Evolutionary conservation across 345 rosid genomes (phyloP).

Genomic region (Ceriops tagal): DNA sequence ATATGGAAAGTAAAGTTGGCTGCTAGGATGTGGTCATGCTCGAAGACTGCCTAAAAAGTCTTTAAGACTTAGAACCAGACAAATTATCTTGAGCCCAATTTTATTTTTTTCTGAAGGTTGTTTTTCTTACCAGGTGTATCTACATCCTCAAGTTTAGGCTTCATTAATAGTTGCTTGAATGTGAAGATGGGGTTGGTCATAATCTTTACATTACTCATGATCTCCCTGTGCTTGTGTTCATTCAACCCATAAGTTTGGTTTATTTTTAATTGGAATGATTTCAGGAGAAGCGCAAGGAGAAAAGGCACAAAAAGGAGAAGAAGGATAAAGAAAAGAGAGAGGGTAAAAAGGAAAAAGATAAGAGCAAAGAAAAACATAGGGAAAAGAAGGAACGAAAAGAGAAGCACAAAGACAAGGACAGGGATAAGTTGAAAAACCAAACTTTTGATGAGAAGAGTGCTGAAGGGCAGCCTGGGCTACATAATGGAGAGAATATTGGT

Average conservation of each 20-base stretch:
- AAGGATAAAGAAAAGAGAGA: constrained; percentile 46
- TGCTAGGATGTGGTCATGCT: too few species aligned
- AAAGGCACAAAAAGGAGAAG: constrained; percentile 50
- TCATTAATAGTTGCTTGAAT: not conserved
- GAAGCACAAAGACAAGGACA: constrained; percentile 41
- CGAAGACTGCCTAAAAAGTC: too few species aligned
- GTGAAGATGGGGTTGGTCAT: not conserved
- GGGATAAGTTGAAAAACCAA: constrained; percentile 34
- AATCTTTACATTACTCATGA: too few species aligned
- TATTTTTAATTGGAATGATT: constrained; percentile 7
- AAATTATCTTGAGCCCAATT: not conserved
- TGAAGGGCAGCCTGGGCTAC: constrained; percentile 24
- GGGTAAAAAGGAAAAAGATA: constrained; percentile 52
- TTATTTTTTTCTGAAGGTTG: too few species aligned
- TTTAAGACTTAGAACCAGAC: not conserved
- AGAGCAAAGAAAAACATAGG: constrained; percentile 44
- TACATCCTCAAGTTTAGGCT: not conserved
- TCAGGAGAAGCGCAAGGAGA: constrained; percentile 58
- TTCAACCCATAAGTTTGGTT: constrained; percentile 6
- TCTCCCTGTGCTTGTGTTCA: not conserved
- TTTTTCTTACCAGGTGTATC: not conserved
- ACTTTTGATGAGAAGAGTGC: constrained; percentile 29
- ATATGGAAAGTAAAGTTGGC: too few species aligned
- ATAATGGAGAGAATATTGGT: constrained; percentile 28
- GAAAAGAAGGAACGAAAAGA: constrained; percentile 40